phyloP scores from a whole-genome alignment of 2,329 filamentous ascomycete species.

The Colletotrichum lindemuthianum region DNA sequence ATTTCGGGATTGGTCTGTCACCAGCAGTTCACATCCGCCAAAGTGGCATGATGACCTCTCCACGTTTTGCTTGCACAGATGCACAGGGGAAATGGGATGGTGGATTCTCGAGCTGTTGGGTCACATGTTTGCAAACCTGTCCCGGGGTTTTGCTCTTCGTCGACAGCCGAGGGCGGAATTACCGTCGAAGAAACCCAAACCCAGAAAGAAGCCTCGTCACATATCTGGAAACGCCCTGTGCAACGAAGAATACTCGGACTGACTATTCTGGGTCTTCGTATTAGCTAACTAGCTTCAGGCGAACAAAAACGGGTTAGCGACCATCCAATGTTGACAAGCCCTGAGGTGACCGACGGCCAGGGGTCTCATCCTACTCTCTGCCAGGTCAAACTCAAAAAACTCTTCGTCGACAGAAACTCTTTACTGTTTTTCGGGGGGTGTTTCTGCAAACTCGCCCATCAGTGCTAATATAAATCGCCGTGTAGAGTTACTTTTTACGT shows the following conservation, averaged over 20 bases:
- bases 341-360: background rate
- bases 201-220: background rate
- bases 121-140: background rate
- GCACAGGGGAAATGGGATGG: slow-evolving; percentile 3
- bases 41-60: slow-evolving; percentile 1
- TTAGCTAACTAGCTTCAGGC: background rate
- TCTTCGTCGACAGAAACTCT: background rate
- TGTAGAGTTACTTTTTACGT: slow-evolving; percentile 13
- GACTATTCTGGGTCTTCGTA: background rate
- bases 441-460: background rate
- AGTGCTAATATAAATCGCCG: background rate
- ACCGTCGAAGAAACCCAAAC: background rate
- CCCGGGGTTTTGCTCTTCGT: background rate
- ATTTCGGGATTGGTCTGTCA: background rate
- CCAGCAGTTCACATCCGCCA: background rate
- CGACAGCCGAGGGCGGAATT: slow-evolving; percentile 9
- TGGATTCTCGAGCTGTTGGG: slow-evolving; percentile 1
- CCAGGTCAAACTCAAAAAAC: slow-evolving; percentile 26
- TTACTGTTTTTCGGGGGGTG: background rate
- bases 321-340: background rate
- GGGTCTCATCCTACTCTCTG: background rate
- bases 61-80: background rate
- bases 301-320: background rate
- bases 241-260: slow-evolving; percentile 16
- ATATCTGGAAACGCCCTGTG: background rate